Evolutionary conservation across 2,329 filamentous ascomycete genomes (phyloP).

Genomic region (Xylaria multiplex): DNA sequence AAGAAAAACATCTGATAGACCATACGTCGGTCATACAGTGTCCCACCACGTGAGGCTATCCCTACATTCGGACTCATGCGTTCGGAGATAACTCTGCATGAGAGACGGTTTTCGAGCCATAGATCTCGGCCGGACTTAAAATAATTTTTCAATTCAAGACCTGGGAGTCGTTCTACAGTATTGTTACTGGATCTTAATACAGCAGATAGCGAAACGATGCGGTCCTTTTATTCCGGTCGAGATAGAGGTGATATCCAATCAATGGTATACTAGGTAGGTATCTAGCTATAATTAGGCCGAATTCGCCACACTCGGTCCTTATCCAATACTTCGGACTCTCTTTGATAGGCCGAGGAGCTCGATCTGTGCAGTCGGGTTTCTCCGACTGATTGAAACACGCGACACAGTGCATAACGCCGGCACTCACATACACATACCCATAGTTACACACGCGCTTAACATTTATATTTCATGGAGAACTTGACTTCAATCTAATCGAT

Average conservation of each 20-base stretch:
- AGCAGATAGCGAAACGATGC: background rate
- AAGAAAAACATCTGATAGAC: background rate
- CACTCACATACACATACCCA: background rate
- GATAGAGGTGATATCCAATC: background rate
- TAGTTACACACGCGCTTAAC: too few species aligned
- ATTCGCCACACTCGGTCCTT: background rate
- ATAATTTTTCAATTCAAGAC: background rate
- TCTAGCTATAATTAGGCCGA: background rate
- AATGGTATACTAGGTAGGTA: too few species aligned
- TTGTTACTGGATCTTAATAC: background rate
- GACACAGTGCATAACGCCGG: background rate
- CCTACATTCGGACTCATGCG: background rate
- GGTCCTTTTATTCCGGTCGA: background rate
- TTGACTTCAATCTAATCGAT: too few species aligned
- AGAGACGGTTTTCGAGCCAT: background rate
- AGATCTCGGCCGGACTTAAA: background rate
- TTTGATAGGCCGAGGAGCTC: background rate
- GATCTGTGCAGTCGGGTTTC: background rate
- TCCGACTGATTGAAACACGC: background rate
- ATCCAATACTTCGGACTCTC: background rate
- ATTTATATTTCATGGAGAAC: too few species aligned
- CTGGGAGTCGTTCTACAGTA: background rate
- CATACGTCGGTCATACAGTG: background rate
- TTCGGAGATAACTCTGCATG: background rate
- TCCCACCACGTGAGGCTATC: background rate